These are phyloP conservation scores for Tetrapisispora pingtungensis DNA, from an alignment of 805 yeast species.

Conservation along the genomic window DNA sequence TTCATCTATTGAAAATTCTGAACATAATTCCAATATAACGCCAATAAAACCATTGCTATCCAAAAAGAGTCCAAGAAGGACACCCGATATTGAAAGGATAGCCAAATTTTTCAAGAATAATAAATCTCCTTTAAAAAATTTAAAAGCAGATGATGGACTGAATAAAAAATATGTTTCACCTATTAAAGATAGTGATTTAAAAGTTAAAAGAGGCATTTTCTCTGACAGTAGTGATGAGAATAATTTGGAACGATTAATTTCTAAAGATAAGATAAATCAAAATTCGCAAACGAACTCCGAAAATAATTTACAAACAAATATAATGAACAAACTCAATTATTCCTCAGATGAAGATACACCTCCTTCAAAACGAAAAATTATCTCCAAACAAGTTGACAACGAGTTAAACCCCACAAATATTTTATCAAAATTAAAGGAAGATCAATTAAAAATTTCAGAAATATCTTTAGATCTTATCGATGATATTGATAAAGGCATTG, in stretches of 20 bases:
- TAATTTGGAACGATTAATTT: too few relatives aligned
- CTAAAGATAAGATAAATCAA: not conserved
- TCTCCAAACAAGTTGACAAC: not conserved
- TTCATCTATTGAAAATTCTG: too few relatives aligned
- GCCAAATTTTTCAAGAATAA: constrained; percentile 17
- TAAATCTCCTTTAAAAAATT: constrained; percentile 7
- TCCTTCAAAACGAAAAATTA: constrained; percentile 5
- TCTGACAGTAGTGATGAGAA: too few relatives aligned
- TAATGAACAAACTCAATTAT: constrained; percentile 1
- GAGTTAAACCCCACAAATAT: constrained; percentile 34
- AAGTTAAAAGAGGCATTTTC: too few relatives aligned
- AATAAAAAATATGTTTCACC: not conserved
- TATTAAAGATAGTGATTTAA: too few relatives aligned
- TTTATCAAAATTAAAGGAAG: constrained; percentile 29
- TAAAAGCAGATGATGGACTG: not conserved
- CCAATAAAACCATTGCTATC: not conserved
- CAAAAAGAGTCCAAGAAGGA: constrained; percentile 6
- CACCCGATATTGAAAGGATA: constrained; percentile 22
- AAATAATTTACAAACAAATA: not conserved
- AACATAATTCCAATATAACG: not conserved
- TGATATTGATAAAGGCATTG: not conserved
- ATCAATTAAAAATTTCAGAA: constrained; percentile 11
- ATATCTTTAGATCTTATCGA: not conserved
- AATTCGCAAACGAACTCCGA: not conserved
- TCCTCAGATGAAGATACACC: constrained; percentile 8